A percentile compares a stretch with the other conserved stretches of the same genome.
Conservation (phyloP, 2,329 filamentous ascomycete species). For the Xylariaceae sp. region DNA sequence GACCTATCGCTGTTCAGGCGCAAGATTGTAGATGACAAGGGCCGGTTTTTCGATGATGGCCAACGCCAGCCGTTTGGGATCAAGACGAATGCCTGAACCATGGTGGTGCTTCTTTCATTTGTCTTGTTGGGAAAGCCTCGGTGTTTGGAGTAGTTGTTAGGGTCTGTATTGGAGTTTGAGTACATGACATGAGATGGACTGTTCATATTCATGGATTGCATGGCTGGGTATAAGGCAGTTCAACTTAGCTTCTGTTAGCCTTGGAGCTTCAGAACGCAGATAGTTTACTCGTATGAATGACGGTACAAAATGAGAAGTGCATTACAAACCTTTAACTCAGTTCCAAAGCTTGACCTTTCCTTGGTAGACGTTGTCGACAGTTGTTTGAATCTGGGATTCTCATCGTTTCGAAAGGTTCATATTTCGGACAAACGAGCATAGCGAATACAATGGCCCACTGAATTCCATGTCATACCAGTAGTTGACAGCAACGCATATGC, state of each 20-base stretch:
- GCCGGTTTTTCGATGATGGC: slow-evolving; percentile 65
- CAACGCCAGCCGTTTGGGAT: slow-evolving; percentile 46
- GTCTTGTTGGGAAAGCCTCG: slow-evolving; percentile 15
- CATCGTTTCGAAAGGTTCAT: slow-evolving; percentile 9
- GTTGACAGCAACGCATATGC: slow-evolving; percentile 74
- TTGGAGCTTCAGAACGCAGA: too few species aligned
- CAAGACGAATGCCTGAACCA: slow-evolving; percentile 36
- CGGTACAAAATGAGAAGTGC: too few species aligned
- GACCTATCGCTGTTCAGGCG: slow-evolving; percentile 77
- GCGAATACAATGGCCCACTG: slow-evolving; percentile 62
- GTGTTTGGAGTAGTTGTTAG: slow-evolving; percentile 17
- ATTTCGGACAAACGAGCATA: slow-evolving; percentile 35
- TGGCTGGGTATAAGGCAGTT: not conserved
- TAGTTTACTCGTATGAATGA: too few species aligned
- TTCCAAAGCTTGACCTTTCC: too few species aligned
- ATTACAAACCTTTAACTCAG: too few species aligned
- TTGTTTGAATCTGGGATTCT: not conserved
- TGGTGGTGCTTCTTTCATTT: slow-evolving; percentile 1
- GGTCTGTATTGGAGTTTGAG: slow-evolving; percentile 5
- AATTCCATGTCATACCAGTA: slow-evolving; percentile 89
- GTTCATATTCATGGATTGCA: slow-evolving; percentile 4
- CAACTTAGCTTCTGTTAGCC: too few species aligned
- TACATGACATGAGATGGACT: slow-evolving; percentile 11
- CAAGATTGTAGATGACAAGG: slow-evolving; percentile 81
- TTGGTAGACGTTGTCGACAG: not conserved